phyloP scores from a whole-genome alignment of 73 alveolate species.

The Tetrahymena malaccensis region DNA sequence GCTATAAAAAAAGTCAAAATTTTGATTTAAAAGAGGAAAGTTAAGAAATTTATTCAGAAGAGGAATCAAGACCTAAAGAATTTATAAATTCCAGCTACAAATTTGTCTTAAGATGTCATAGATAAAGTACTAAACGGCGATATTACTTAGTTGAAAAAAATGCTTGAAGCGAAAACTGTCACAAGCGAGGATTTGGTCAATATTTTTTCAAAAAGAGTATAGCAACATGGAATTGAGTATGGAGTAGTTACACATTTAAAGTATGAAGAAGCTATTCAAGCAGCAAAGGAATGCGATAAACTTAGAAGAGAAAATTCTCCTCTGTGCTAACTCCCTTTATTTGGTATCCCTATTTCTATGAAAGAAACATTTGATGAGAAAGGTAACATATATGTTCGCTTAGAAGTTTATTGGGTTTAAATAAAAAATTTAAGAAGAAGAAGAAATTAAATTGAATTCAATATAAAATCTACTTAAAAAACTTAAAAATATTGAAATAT shows the following conservation, averaged over 20 bases:
- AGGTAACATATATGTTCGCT: neutral
- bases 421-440: neutral
- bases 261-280: constrained; percentile 14
- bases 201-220: constrained; percentile 2
- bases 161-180: neutral
- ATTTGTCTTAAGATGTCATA: neutral
- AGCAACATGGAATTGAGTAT: neutral
- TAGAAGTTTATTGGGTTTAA: too few species aligned
- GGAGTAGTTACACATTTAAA: constrained; percentile 6
- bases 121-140: constrained; percentile 1
- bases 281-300: constrained; percentile 16
- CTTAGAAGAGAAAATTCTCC: neutral
- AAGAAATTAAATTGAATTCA: too few species aligned
- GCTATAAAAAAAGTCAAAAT: neutral
- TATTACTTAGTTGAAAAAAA: neutral
- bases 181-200: constrained; percentile 1
- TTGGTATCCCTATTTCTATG: constrained; percentile 70
- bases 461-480: too few species aligned
- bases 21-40: neutral
- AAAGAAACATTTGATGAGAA: constrained; percentile 31
- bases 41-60: neutral
- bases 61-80: neutral
- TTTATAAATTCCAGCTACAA: neutral
- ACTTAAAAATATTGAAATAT: too few species aligned
- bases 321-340: constrained; percentile 3